Evolutionary conservation across 2,329 filamentous ascomycete genomes (phyloP), one percentile per base, ranked within the genome.

Genomic region (Elsinoe ampelina): DNA sequence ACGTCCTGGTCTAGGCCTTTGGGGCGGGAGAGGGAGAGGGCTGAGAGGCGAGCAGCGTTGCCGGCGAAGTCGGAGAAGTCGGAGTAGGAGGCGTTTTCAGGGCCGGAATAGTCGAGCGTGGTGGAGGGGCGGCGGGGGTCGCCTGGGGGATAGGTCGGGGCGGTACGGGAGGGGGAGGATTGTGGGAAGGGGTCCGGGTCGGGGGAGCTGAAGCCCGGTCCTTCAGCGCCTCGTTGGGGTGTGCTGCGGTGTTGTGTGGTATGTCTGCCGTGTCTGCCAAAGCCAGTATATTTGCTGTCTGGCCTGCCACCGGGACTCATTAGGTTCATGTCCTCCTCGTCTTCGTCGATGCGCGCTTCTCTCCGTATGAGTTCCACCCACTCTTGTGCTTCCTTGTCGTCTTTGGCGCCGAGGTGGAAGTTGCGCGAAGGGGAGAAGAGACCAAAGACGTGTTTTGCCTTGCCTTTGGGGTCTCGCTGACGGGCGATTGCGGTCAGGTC

Each of bases 351-450:
- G 57, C 87, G 83, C 15, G 90, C 88, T 64, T 93, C 85, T 57
- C 77, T 76, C 48, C 90, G 81, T 65, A 97, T 91, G 54, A 87
- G 73, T 22, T 87, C 79, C 15, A 96, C 87, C 93, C 93, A 98
- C 66, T 87, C 84, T 60, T 87, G 81, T 5, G 89, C 88, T 60
- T 96, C 91, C 58, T 82, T 76, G 52, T 83, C 80, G 3, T 80
- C 85, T 32, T 77, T 69, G 0, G 89, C 90, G 70, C 95, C 87
- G 59, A 98, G 83, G 66, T 96, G 90, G 72, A 86, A 95, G 73
- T 96, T 97, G 62, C 86, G 85, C 13, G 90, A 86, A 0, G 91
- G 87, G 0, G 90, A 92, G 72, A 95, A 98, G 45, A 97, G 80
- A 17, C 88, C 93, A 68, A 98, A 97, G 59, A 96, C 82, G 68